Base-by-base conservation (phyloP, 768 basidiomycete species). In the Suillus luteus region DNA sequence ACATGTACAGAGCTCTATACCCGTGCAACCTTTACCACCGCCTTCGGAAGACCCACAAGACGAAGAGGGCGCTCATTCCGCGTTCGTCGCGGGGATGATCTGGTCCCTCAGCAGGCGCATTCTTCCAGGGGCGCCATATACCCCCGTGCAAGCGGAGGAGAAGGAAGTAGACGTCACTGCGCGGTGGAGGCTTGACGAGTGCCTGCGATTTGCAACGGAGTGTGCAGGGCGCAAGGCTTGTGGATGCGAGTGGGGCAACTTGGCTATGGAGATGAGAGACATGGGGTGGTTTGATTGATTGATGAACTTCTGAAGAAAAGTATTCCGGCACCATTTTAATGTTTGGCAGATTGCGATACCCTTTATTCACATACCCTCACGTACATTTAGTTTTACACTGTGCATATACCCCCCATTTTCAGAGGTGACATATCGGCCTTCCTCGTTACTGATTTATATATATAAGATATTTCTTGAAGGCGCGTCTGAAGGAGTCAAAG, bases 61-160 rank as follows among this genome's bases (percentile, higher is more conserved):
- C 69, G 91, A 93, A 67, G 83, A 88, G 11, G 91, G 91, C 1
- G 88, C 89, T 1, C 89, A 93, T 67, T 88, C 91, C 63, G 92
- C 91, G 3, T 93, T 93, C 68, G 84, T 92, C n/a, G 88, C 90
- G 0, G 93, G 92, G 9, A 93, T 95, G 91, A 90, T 95, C 61
- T 94, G 86, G 73, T 86, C 92, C 0, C 72, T 95, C 67, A 92
- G 88, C 62, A 78, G 91, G 67, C 81, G 86, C 52, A 77, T 92
- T 60, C 76, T 88, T 55, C 92, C 92, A 38, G 91, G 93, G 0
- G 75, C 83, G 10, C 93, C 91, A n/a, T 94, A 91, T 73, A 87
- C 86, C 10, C 90, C 88, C 4, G 68, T 68, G 4, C 57, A 6
- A 64, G 69, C 12, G 64, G 49, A 15, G 73, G 68, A 70, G 27